Base-by-base conservation (phyloP, 2,329 filamentous ascomycete genomes). In the Domatiomyces globalis region DNA sequence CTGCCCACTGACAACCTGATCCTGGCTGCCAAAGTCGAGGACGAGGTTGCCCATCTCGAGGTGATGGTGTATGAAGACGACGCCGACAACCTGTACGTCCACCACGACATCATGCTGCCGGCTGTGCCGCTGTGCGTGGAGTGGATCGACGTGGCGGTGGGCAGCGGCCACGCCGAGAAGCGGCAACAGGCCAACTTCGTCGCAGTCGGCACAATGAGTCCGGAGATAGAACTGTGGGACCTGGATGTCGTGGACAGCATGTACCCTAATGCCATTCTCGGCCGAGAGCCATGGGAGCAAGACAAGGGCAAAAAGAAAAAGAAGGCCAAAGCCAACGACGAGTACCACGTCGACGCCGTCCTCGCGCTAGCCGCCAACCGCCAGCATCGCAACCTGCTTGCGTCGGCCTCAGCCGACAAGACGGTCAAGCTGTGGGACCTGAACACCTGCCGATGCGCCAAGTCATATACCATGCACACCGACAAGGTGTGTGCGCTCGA, bases 61-160 rank as follows among this genome's bases (percentile, higher is more conserved):
- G 85, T 96, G 18, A 95, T 96, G 64, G 88, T 98, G 25, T 98
- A 96, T 70, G 92, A 98, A 68, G 92, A 96, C 62, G 81, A 81
- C 56, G 85, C 83, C 45, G 92, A 96, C 70, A 98, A 98, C 66
- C 82, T 98, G 55, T 98, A 98, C 67, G 90, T 98, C 20, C 92
- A 98, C 72, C 92, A 98, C 77, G 92, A 98, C 69, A 94, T 98
- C 62, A 96, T 98, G 90, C 78, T 98, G 51, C 92, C 92, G 29
- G 90, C 90, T 20, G 95, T 98, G 64, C 92, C 92, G 9, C 80
- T 98, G 5, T 92, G 87, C 63, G 78, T 96, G 43, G 92, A 98
- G 72, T 98, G 92, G 92, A 71, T 98, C 45, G 87, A 95, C 66
- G 76, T 95, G 51, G 84, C 87, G n/a, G 87, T 95, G 36, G 83